These are phyloP conservation scores for Bothriochloa decipiens DNA, from an alignment of 176 grass and related monocot genomes.

Conservation along the genomic window DNA sequence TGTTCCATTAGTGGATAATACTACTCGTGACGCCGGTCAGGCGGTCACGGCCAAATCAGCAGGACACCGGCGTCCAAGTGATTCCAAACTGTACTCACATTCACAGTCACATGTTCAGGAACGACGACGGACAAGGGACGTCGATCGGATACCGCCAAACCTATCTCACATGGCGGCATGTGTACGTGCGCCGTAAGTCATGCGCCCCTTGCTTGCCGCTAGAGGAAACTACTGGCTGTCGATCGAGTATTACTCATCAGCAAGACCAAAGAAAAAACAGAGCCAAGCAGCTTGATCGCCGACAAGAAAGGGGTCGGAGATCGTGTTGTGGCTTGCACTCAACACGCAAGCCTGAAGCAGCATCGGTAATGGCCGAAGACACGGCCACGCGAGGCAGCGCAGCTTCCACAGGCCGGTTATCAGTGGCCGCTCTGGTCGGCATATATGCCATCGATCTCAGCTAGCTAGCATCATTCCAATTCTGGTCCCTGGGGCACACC, in stretches of 20 bases:
- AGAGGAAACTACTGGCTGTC: not conserved
- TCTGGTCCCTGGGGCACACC: no score
- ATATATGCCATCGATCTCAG: not conserved
- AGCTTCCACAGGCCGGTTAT: not conserved
- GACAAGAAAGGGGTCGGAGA: not conserved
- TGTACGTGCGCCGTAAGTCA: not conserved
- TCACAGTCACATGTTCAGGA: not conserved
- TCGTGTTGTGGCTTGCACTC: slow-evolving; percentile 16
- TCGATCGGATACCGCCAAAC: slow-evolving; percentile 3
- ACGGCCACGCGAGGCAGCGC: no score
- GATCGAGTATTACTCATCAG: no score
- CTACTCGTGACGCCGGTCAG: no score
- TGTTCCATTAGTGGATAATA: no score
- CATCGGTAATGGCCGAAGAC: not conserved
- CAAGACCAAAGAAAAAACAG: not conserved
- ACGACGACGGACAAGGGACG: not conserved
- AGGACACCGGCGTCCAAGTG: no score
- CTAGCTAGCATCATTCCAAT: not conserved
- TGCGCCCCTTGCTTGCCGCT: not conserved
- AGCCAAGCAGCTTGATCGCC: not conserved
- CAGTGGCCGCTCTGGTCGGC: not conserved
- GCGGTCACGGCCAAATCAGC: no score
- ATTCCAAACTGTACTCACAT: no score
- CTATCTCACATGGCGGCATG: slow-evolving; percentile 36
- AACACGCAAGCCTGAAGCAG: not conserved